phyloP scores from a whole-genome alignment of 139 green algal species.

The Chlamydomonas sphaeroides region DNA sequence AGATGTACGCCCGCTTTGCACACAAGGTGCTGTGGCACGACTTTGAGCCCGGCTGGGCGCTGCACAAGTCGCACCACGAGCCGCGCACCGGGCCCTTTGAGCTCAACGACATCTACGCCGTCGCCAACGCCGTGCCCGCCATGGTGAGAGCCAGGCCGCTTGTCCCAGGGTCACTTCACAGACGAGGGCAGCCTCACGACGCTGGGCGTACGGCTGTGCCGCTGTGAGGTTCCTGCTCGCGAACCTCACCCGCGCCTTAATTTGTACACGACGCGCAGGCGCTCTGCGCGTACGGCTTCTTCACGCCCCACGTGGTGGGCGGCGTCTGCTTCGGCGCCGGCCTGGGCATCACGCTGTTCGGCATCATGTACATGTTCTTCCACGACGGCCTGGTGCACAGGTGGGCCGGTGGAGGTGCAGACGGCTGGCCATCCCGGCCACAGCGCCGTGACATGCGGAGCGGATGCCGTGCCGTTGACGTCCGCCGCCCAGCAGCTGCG shows the following conservation, averaged over 20 bases:
- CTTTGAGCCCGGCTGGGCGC: slow-evolving; percentile 75
- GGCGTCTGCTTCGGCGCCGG: slow-evolving; percentile 91
- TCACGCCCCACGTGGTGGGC: slow-evolving; percentile 78
- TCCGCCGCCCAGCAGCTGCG: no score
- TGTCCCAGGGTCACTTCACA: no score
- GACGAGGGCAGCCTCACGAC: no score
- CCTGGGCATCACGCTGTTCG: slow-evolving; percentile 97
- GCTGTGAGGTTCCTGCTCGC: no score
- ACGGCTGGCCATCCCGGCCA: no score
- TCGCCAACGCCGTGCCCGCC: slow-evolving; percentile 92
- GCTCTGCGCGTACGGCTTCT: slow-evolving; percentile 92
- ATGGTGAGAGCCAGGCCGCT: no score
- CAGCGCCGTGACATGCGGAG: no score
- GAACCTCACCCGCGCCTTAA: no score
- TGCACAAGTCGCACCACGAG: slow-evolving; percentile 95
- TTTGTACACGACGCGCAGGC: no score
- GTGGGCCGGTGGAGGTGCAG: no score
- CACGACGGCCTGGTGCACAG: slow-evolving; percentile 97
- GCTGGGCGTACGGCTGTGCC: no score
- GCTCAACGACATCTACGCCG: slow-evolving; percentile 95
- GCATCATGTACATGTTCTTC: slow-evolving; percentile 98
- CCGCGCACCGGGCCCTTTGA: slow-evolving; percentile 93
- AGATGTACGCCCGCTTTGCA: slow-evolving; percentile 93
- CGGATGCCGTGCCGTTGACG: no score
- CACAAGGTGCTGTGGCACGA: slow-evolving; percentile 97